Conservation (phyloP, 1,284 basidiomycete genomes). For the Ganoderma lingzhi region DNA sequence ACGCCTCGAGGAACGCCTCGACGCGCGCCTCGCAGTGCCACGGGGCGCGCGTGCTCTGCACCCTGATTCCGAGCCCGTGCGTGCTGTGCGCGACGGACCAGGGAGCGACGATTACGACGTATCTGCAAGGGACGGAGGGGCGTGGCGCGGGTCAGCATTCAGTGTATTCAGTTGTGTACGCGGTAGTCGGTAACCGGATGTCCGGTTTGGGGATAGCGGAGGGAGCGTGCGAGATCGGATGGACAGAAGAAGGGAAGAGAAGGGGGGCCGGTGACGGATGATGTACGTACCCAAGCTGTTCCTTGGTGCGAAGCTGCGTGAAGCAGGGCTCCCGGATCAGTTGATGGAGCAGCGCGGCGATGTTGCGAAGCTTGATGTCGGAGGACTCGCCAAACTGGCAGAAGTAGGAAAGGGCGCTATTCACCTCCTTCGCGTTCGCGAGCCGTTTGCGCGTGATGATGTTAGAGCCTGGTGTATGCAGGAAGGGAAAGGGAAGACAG, state of each 20-base stretch:
- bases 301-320: conserved; percentile 40
- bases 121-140: conserved; percentile 27
- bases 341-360: conserved; percentile 37
- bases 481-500: neutral
- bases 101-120: conserved; percentile 35
- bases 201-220: neutral
- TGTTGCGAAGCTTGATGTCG: conserved; percentile 32
- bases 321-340: conserved; percentile 40
- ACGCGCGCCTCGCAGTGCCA: conserved; percentile 39
- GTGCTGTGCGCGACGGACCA: conserved; percentile 35
- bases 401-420: conserved; percentile 39
- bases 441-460: conserved; percentile 33
- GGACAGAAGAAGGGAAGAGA: neutral
- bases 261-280: neutral
- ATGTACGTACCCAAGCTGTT: conserved; percentile 40
- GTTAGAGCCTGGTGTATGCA: conserved; percentile 32
- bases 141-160: neutral
- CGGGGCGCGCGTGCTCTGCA: conserved; percentile 40
- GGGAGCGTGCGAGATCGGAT: conserved; percentile 7
- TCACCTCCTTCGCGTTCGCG: conserved; percentile 38
- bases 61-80: conserved; percentile 37
- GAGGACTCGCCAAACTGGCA: conserved; percentile 40
- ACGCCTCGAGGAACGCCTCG: conserved; percentile 37
- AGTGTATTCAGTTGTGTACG: neutral
- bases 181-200: neutral